phyloP scores from a whole-genome alignment of 2,329 filamentous ascomycete genomes.

The Hansfordia pulvinata region DNA sequence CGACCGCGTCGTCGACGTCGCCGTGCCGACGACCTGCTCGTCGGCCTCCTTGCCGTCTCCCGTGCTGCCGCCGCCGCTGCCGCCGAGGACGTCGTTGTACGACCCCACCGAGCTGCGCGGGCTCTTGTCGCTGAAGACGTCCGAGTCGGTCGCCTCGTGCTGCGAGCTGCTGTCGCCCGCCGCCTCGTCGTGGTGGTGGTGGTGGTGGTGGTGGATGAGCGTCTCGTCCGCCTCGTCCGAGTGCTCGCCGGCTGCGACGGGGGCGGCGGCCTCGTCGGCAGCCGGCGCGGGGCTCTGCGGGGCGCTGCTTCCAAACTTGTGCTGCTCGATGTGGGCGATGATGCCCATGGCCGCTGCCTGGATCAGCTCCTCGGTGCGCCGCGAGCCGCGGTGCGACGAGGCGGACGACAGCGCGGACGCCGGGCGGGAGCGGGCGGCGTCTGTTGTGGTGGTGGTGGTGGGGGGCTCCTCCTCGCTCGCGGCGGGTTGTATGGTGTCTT shows the following conservation, averaged over 20 bases:
- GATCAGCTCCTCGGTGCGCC: constrained; percentile 36
- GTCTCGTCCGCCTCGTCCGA: constrained; percentile 15
- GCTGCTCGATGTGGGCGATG: constrained; percentile 29
- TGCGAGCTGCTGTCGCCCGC: constrained; percentile 33
- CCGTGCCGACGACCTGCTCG: constrained; percentile 17
- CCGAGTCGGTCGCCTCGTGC: constrained; percentile 34
- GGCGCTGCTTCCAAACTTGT: too few species aligned
- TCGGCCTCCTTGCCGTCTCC: constrained; percentile 17
- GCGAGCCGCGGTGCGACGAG: constrained; percentile 19
- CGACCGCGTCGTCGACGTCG: constrained; percentile 21
- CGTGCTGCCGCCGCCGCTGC: too few species aligned
- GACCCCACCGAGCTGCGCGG: constrained; percentile 43
- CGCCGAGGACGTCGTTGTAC: too few species aligned
- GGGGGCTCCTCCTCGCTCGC: background rate
- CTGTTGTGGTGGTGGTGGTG: constrained; percentile 1
- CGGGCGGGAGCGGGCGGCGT: too few species aligned
- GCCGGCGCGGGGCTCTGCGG: constrained; percentile 8
- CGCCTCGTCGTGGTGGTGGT: constrained; percentile 13
- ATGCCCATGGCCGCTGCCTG: constrained; percentile 37
- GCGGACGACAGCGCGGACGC: too few species aligned
- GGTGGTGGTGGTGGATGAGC: constrained; percentile 5
- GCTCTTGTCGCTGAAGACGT: constrained; percentile 45
- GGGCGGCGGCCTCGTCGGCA: constrained; percentile 8
- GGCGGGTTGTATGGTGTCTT: background rate
- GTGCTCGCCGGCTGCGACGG: constrained; percentile 12